A percentile compares a stretch with the other conserved stretches of the same genome.
These are phyloP conservation scores for Hyphopichia pseudoburtonii DNA, from an alignment of 1,139 yeast genomes.

Conservation along the genomic window DNA sequence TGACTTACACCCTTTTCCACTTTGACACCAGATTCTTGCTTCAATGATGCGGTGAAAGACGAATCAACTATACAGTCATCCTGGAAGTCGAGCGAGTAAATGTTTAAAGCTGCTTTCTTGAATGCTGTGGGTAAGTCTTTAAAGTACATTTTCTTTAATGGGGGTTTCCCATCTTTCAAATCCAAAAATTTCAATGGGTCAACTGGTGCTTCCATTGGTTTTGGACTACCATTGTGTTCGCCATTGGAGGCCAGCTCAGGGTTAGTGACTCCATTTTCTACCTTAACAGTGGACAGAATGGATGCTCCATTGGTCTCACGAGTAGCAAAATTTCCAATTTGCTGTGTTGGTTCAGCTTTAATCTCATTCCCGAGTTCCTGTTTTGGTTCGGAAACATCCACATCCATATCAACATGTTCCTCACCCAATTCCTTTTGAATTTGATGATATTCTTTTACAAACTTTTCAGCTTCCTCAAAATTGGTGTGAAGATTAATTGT, in stretches of 20 bases:
- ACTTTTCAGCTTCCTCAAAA: constrained; percentile 10
- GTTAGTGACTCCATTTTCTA: too few species aligned
- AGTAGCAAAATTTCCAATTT: too few species aligned
- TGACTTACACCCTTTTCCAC: neutral
- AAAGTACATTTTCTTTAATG: constrained; percentile 15
- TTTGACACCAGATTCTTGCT: neutral
- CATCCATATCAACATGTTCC: constrained; percentile 1
- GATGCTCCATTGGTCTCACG: too few species aligned
- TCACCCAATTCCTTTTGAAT: constrained; percentile 9
- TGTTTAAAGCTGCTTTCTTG: constrained; percentile 16
- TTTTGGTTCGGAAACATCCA: too few species aligned
- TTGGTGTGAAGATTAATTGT: constrained; percentile 18
- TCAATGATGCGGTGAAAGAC: neutral
- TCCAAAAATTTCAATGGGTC: constrained; percentile 1
- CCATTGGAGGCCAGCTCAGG: too few species aligned
- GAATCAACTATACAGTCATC: constrained; percentile 4
- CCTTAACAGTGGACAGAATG: too few species aligned
- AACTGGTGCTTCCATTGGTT: neutral
- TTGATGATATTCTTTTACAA: constrained; percentile 10
- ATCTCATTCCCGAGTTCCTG: too few species aligned
- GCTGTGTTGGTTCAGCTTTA: too few species aligned
- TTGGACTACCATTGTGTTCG: too few species aligned
- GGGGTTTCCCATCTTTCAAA: constrained; percentile 5
- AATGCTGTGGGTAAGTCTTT: constrained; percentile 17
- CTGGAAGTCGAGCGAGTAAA: constrained; percentile 8